Base-by-base conservation (phyloP, 2,329 filamentous ascomycete species). In the Fusarium tjaetaba region DNA sequence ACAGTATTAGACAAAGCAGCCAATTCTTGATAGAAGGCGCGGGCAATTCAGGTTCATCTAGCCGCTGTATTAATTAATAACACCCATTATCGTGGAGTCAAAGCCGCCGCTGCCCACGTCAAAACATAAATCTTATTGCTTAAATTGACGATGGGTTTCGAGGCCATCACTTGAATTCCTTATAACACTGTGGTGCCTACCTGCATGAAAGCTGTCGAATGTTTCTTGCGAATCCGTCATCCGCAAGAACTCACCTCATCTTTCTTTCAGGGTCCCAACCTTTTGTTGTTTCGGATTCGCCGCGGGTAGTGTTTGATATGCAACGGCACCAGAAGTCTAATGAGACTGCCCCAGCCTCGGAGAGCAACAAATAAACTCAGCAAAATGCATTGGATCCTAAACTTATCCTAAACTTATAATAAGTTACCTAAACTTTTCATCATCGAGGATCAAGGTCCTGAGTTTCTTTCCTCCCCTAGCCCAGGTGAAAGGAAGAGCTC, bases 231-330 rank as follows among this genome's bases (percentile, higher is more conserved):
- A 39, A 28, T 22, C 63, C 38, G 24, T 68, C 53, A 36, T 68
- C 52, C 42, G 20, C 45, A 46, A 42, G 48, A 46, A 22, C 39
- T 69, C 51, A 43, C n/a, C 20, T 65, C 55, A 34, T 34, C 55
- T 66, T 63, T 38, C 63, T 45, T 63, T 38, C 63, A 45, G 55
- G 55, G 51, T 51, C 51, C 41, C 43, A 42, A 43, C 49, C 36
- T 49, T 46, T 68, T 68, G 32, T 39, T 74, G 71, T 73, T 74
- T 73, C 71, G 53, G 58, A 51, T 70, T 64, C 59, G 71, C 71
- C 51, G 68, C 71, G 62, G 52, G 28, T 71, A 49, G 62, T 56
- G 71, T 73, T 71, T 73, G 71, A 73, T 68, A 66, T 49, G 41
- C 45, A 46, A 34, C 59, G 68, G 28, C 46, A 60, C 65, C 65